Conservation (phyloP, 768 basidiomycete genomes). For the Xerocomus potaroensis region DNA sequence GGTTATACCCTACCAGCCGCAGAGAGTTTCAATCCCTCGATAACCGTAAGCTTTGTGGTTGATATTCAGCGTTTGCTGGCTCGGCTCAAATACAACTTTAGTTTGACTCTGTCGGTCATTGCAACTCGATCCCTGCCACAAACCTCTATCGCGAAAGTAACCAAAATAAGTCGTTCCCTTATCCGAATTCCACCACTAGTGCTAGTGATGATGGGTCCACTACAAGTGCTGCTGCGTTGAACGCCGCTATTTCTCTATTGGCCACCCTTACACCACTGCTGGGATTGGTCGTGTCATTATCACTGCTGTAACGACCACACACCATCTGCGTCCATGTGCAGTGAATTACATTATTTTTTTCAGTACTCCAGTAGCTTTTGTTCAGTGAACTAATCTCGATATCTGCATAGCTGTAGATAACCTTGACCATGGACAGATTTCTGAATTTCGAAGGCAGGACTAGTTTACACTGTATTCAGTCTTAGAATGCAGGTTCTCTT, state of each 20-base stretch:
- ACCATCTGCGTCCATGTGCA: too few relatives aligned
- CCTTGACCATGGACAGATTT: slow-evolving; percentile 11
- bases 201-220: slow-evolving; percentile 6
- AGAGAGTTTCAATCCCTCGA: slow-evolving; percentile 55
- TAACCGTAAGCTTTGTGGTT: slow-evolving; percentile 45
- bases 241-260: slow-evolving; percentile 12
- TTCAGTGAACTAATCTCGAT: slow-evolving; percentile 20
- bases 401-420: slow-evolving; percentile 19
- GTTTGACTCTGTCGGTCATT: slow-evolving; percentile 76
- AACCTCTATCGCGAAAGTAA: slow-evolving; percentile 86
- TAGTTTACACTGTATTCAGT: slow-evolving; percentile 9
- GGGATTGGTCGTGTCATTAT: slow-evolving; percentile 8
- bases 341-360: not conserved
- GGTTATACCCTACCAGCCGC: slow-evolving; percentile 84
- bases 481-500: not conserved
- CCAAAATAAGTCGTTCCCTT: slow-evolving; percentile 64
- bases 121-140: slow-evolving; percentile 55
- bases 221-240: slow-evolving; percentile 10
- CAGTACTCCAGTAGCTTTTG: slow-evolving; percentile 7
- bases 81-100: slow-evolving; percentile 22
- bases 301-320: slow-evolving; percentile 15
- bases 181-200: slow-evolving; percentile 31
- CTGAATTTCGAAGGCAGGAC: slow-evolving; percentile 5
- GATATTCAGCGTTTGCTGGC: not conserved
- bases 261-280: slow-evolving; percentile 11